Evolutionary conservation across 805 yeast species (phyloP), one percentile per base, ranked within the genome.

Genomic region (Hanseniaspora taiwanica): DNA sequence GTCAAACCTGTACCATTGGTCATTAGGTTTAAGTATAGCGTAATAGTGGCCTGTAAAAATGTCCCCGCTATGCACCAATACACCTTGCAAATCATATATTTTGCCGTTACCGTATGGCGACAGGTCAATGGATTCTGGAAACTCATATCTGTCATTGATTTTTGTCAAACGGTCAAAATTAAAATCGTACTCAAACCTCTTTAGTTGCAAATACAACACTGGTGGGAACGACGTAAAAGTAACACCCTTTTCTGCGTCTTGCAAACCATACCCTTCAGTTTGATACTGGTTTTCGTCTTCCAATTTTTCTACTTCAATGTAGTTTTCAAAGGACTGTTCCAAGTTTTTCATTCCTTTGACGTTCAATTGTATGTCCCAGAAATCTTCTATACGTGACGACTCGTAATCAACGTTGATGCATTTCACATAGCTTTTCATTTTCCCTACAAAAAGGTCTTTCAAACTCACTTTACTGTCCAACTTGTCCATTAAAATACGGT

Each of bases 341-440:
- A 91, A 68, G 51, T 78, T 76, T 40, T 66, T 68, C 66, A 86
- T 69, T 27, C 86, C 81, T 55, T 84, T 85, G 19, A 91, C 99
- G 53, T 91, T 91, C 45, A 91, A 66, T 60, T 91, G 98, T 45
- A 91, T 82, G 65, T 91, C 98, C 99, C 99, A 91, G 54, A 82
- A 91, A 55, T 91, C 97, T 59, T 91, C 99, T 3, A 71, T 74
- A 45, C 96, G 72, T 2, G 94, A 76, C 31, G 94, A 81, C 62
- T 91, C 97, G 57, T 84, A 91, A 39, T 87, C 85, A 12, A 91
- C 96, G 56, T 89, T 75, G 35, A 89, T 73, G 62, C 99, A 91
- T 58, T 85, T 81, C 52, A 91, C 83, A 55, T 75, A 91, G 48
- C 94, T 82, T 59, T 83, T 89, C 97, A 89, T 91, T 59, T 82